Evolutionary conservation across 805 yeast species (phyloP), one percentile per base, ranked within the genome.

Genomic region (Clavispora phyllophila): DNA sequence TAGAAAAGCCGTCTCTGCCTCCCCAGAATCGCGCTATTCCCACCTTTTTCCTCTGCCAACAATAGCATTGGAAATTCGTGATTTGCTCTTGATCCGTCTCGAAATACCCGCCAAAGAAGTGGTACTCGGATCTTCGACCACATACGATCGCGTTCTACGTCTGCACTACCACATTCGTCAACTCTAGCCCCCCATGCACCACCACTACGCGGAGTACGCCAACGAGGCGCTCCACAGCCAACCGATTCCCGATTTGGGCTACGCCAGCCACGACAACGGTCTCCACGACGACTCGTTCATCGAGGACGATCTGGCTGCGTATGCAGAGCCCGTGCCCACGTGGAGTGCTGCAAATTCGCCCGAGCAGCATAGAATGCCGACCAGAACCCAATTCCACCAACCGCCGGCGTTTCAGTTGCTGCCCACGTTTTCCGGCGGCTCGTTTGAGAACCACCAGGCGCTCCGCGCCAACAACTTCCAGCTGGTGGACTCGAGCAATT

Each of bases 241-340:
- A 23, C 37, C 35, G 14, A 33, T 39, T 19, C 42, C 42, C 25
- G 17, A 39, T 28, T 39, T 39, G 42, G 9, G 33, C 17, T 42
- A 25, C 19, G 17, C 27, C n/a, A 25, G 27, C 23, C 39, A 36
- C 14, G 39, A 36, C 31, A 31, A 27, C 14, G 31, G 14, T 9
- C 17, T 22, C 24, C 32, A 42, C 23, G 60, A 57, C 23, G 66
- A 57, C 41, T 59, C 66, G 47, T 68, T 55, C 47, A 68, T 69
- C 74, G 73, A 69, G 18, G 72, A 68, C 37, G 75, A 67, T 47
- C 54, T 61, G 22, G 39, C 55, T 7, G 29, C 38, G 3, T 29
- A 36, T 5, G 41, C 23, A 15, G 53, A 48, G 27, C 26, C 32
- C 9, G 44, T 31, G 4, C 49, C 45, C 4, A 36, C 36, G 12